phyloP scores from a whole-genome alignment of 2,329 filamentous ascomycete species.

The Fusarium sp. region DNA sequence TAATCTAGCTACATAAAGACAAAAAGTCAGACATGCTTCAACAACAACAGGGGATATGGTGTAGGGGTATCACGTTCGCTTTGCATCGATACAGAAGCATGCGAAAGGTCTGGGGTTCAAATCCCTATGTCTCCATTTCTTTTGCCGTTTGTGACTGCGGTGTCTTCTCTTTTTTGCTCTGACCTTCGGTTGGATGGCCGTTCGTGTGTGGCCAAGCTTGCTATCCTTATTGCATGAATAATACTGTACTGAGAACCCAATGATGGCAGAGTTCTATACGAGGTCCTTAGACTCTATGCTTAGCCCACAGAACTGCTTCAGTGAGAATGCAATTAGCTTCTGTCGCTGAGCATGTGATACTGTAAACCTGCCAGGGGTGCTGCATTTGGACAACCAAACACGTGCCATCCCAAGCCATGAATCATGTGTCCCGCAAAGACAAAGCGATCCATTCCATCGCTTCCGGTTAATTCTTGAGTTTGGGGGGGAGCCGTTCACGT shows the following conservation, averaged over 20 bases:
- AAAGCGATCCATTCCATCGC: conserved; percentile 31
- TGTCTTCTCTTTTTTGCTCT: background rate
- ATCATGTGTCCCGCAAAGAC: conserved; percentile 34
- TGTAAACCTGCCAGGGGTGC: conserved; percentile 11
- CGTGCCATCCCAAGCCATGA: conserved; percentile 33
- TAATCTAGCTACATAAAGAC: rapidly evolving
- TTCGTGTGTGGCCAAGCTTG: too few relatives aligned
- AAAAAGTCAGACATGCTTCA: rapidly evolving
- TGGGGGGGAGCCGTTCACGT: background rate
- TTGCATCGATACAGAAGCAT: conserved; percentile 44
- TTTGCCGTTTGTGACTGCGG: background rate
- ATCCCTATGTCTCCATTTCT: conserved; percentile 48
- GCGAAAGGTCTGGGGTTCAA: conserved; percentile 51
- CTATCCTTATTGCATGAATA: too few relatives aligned
- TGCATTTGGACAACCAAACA: conserved; percentile 21
- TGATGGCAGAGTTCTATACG: too few relatives aligned
- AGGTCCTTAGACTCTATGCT: too few relatives aligned
- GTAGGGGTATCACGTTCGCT: conserved; percentile 49
- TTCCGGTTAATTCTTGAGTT: conserved; percentile 5
- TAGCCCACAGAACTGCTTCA: too few relatives aligned
- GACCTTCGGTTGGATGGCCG: too few relatives aligned
- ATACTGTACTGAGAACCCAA: too few relatives aligned
- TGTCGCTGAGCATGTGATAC: conserved; percentile 28
- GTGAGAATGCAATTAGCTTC: background rate
- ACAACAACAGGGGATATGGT: conserved; percentile 46